Base-by-base conservation (phyloP, 257 asterid genomes). In the Solanum chmielewskii region DNA sequence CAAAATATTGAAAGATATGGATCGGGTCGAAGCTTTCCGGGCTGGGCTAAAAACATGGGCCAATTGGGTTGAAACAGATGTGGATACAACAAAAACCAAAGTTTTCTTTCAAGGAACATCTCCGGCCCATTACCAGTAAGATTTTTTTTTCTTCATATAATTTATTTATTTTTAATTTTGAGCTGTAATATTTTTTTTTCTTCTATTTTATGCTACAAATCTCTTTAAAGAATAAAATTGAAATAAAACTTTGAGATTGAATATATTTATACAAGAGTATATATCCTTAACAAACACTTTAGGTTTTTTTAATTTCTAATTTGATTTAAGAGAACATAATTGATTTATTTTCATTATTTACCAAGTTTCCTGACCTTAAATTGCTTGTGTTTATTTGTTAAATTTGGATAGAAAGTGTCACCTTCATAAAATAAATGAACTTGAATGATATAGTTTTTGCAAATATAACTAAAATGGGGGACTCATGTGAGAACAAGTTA, bases 21-120 rank as follows among this genome's bases (percentile, higher is more conserved):
- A 94, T 59, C 93, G 97, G 2, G 93, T 93, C 90, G 90, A 18
- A 8, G 98, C 98, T 42, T 94, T 92, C 44, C 88, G 87, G 10
- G 91, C 41, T 60, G 97, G 88, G 23, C 87, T 93, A 23, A 85
- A 33, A 3, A 92, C 97, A 6, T 94, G 98, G 97, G 90, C 90
- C 29, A 93, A 89, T 33, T 94, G 98, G 98, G 91, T 92, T 1
- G 89, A 90, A 15, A 59, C 93, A 7, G 59, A 73, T 70, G 89
- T 94, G 21, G 75, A 91, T 86, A 77, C 90, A 39, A 81, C 74
- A 7, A 93, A 93, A 89, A 92, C 95, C 69, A 88, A 86, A 82
- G 91, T 94, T 66, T 93, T 92, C 90, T 93, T 94, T 86, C 98
- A 93, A 88, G 97, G 97, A 62, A 86, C 93, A 76, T 89, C 95